Evolutionary conservation across 108 stramenopile species (phyloP), one percentile per base, ranked within the genome.

Genomic region (Fragilaria radians): DNA sequence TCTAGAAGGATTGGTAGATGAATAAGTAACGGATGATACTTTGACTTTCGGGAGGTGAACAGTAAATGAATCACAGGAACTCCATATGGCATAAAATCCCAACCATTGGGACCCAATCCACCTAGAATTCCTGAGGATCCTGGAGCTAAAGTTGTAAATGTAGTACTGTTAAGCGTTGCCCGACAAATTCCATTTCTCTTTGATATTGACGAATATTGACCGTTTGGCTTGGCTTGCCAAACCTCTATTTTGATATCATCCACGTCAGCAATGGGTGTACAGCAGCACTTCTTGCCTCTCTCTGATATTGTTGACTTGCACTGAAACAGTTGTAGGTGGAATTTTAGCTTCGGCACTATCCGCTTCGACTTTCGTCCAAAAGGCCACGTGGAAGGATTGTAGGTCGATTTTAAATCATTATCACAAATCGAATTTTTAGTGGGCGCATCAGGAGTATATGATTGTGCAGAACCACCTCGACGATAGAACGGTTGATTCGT

Each of bases 201-300:
- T 61, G 71, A 2, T 79, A 48, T 36, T n/a, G 80, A 79, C 0
- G 80, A 71, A 54, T 77, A 85, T 5, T 50, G 58, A 19, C 83
- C 83, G 69, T 81, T 68, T 3, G 83, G 83, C 55, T 73, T 65
- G 21, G 83, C 54, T 63, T 85, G 83, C 83, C 83, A 85, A 5
- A 81, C 68, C 59, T 85, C 80, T 14, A 85, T 62, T 25, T 25
- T 48, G 5, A 31, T 11, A 22, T 56, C 50, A 7, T 28, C 64
- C 14, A 29, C 32, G 7, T 14, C 46, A 23, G 22, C 4, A 54
- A 28, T 9, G 53, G 61, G 55, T 48, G 19, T 33, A 32, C 75
- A 76, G 22, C 25, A 55, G 53, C 75, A 76, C 46, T 63, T 33
- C 4, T 23, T 54, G 4, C n/a, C 52, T 2, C 21, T 32, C 48